A percentile compares a stretch with the other conserved stretches of the same genome.
These are phyloP conservation scores for Aspergillus ruber DNA, from an alignment of 2,329 filamentous ascomycete genomes.

Conservation along the genomic window DNA sequence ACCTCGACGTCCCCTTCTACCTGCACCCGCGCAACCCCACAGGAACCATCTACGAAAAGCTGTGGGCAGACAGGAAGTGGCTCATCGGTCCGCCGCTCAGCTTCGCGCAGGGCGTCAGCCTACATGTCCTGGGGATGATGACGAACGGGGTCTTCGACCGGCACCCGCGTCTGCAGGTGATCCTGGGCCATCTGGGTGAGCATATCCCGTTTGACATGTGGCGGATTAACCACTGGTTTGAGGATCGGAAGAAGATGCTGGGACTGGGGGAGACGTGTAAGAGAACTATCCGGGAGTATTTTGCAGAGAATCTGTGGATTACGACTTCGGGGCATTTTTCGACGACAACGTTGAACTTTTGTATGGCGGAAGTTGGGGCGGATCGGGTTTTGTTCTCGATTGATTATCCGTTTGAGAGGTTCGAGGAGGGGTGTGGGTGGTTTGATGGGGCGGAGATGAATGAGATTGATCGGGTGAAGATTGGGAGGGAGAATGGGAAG, in stretches of 20 bases:
- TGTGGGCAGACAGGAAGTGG: constrained; percentile 50
- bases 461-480: constrained; percentile 26
- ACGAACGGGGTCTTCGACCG: constrained; percentile 42
- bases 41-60: constrained; percentile 47
- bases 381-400: constrained; percentile 27
- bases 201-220: constrained; percentile 40
- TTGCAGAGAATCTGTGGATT: constrained; percentile 27
- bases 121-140: constrained; percentile 46
- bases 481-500: constrained; percentile 37
- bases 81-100: constrained; percentile 51
- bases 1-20: constrained; percentile 57
- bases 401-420: constrained; percentile 24
- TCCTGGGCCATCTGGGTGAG: constrained; percentile 40
- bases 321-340: constrained; percentile 30
- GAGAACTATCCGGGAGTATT: constrained; percentile 31
- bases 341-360: constrained; percentile 23
- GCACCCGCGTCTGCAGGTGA: constrained; percentile 36
- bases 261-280: constrained; percentile 20
- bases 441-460: constrained; percentile 21
- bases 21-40: constrained; percentile 52
- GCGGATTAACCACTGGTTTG: constrained; percentile 28
- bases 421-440: constrained; percentile 31
- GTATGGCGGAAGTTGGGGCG: constrained; percentile 18
- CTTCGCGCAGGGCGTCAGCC: constrained; percentile 50
- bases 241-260: constrained; percentile 18